A percentile compares a stretch with the other conserved stretches of the same genome.
Evolutionary conservation across 768 basidiomycete genomes (phyloP).

Genomic region (Phlegmacium glaucopus): DNA sequence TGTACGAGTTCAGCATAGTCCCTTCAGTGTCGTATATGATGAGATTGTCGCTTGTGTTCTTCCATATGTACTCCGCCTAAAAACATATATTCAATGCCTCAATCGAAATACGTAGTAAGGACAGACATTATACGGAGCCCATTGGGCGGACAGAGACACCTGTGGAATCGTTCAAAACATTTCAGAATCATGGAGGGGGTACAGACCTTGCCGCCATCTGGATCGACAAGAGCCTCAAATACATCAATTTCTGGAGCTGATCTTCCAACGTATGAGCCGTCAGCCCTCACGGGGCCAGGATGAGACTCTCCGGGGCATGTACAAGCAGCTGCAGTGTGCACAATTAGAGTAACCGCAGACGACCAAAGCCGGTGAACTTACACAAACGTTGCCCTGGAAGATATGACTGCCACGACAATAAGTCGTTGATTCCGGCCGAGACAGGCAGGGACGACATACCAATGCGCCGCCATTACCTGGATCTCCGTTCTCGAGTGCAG

Average conservation of each 20-base stretch:
- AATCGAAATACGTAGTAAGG: not conserved
- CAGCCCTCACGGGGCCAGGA: slow-evolving; percentile 35
- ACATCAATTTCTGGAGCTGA: slow-evolving; percentile 72
- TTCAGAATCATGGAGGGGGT: not conserved
- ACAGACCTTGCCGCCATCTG: slow-evolving; percentile 21
- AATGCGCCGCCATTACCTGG: slow-evolving; percentile 34
- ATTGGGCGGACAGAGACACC: slow-evolving; percentile 53
- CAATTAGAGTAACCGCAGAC: not conserved
- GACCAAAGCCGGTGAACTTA: slow-evolving; percentile 9
- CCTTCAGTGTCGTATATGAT: slow-evolving; percentile 43
- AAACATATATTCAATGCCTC: slow-evolving; percentile 18
- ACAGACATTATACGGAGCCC: slow-evolving; percentile 56
- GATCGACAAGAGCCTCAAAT: slow-evolving; percentile 49
- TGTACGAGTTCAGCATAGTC: slow-evolving; percentile 52
- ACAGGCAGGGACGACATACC: slow-evolving; percentile 16
- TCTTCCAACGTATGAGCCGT: slow-evolving; percentile 61
- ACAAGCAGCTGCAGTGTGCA: slow-evolving; percentile 26
- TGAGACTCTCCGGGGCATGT: slow-evolving; percentile 43
- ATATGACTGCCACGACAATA: slow-evolving; percentile 40
- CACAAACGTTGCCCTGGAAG: slow-evolving; percentile 60
- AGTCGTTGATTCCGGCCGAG: not conserved
- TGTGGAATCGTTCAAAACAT: not conserved
- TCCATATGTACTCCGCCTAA: slow-evolving; percentile 58
- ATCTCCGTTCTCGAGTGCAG: slow-evolving; percentile 41
- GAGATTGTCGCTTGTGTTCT: slow-evolving; percentile 46